Base-by-base conservation (phyloP, 768 basidiomycete genomes). In the Leucosporidium yakuticum region DNA sequence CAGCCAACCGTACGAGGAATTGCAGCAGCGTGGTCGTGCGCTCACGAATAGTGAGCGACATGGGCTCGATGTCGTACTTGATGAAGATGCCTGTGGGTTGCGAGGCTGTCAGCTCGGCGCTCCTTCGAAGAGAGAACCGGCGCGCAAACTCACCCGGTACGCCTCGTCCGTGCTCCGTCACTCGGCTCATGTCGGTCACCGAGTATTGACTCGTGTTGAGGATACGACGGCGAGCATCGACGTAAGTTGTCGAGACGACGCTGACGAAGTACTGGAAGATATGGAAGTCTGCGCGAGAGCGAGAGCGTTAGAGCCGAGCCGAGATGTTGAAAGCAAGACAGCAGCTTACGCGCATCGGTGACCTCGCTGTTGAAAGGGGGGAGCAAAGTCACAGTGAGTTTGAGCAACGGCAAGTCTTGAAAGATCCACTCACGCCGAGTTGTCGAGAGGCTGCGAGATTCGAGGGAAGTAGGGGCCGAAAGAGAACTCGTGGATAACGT, bases 391-490 rank as follows among this genome's bases (percentile, higher is more conserved):
- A 8, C 21, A 25, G 21, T 55, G 7, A 49, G 31, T 12, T 11
- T 20, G 20, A 63, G 12, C 20, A 7, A 6, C n/a, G 19, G 25
- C 66, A 65, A 25, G 82, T 88, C 76, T 75, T 90, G 88, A 21
- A 6, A 23, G 84, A 32, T 1, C 86, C 74, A 77, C 95, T 89
- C 67, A 89, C 89, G 1, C 90, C 89, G 70, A 71, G 77, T 91
- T 86, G 76, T 98, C 95, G 50, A 99, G 83, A 1, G 95, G 95
- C 77, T 99, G 95, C 1, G 86, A 84, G 60, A 99, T 98, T 54
- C 92, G 88, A 4, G 95, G 95, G 82, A 96, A 97, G 81, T 88
- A 87, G 3, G 93, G 90, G 1, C 95, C 95, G 71, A 98, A 98
- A 0, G 93, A 96, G 77, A 97, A 96, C 78, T 99, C 95, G 62